Conservation (phyloP, 1,139 yeast species). For the Tardiomyces depauwii region DNA sequence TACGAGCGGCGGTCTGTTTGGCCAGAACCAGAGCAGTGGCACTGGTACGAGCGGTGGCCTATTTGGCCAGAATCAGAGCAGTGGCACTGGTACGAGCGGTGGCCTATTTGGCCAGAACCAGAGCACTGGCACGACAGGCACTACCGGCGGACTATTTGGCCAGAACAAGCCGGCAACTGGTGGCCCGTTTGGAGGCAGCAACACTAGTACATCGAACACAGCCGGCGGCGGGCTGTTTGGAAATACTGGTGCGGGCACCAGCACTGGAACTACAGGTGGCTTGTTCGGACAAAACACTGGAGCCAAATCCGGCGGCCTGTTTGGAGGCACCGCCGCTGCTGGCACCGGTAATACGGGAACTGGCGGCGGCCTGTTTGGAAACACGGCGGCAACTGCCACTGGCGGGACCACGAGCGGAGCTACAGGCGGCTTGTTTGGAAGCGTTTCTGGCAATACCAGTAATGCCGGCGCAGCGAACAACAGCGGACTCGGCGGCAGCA, state of each 20-base stretch:
- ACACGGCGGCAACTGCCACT: slow-evolving; percentile 6
- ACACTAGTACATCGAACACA: background rate
- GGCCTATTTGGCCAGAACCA: slow-evolving; percentile 14
- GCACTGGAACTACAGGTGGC: slow-evolving; percentile 16
- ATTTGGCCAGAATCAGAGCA: slow-evolving; percentile 8
- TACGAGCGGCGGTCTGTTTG: slow-evolving; percentile 10
- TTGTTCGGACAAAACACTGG: slow-evolving; percentile 10
- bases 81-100: slow-evolving; percentile 2
- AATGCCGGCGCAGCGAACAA: slow-evolving; percentile 3
- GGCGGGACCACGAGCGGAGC: background rate
- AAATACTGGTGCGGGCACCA: slow-evolving; percentile 8
- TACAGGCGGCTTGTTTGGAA: too few species aligned
- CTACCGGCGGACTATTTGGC: too few species aligned
- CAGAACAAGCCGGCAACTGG: slow-evolving; percentile 9
- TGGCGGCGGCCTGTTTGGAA: slow-evolving; percentile 19
- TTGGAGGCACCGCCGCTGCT: slow-evolving; percentile 14
- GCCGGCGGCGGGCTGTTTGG: slow-evolving; percentile 7
- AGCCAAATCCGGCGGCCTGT: slow-evolving; percentile 6
- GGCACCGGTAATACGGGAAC: slow-evolving; percentile 13
- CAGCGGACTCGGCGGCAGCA: background rate
- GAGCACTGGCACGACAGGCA: background rate
- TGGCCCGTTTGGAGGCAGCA: slow-evolving; percentile 5
- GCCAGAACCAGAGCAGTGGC: slow-evolving; percentile 5
- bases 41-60: background rate
- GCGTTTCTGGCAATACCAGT: background rate